Conservation (phyloP, 768 basidiomycete genomes). For the Termitomyces sp. region DNA sequence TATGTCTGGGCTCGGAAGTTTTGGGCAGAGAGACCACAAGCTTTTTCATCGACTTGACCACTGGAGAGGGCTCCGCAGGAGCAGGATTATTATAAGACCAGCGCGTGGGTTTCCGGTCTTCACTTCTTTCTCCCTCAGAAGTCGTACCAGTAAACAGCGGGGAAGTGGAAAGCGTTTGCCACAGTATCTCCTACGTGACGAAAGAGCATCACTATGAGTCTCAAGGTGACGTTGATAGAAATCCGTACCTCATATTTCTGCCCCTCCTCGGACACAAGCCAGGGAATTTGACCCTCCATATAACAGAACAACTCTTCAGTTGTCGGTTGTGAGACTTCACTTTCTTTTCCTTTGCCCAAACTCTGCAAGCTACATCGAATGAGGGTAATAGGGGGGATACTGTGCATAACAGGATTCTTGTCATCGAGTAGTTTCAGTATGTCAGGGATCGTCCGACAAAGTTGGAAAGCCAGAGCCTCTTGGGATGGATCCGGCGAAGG, state of each 20-base stretch:
- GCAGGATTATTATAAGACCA: slow-evolving; percentile 37
- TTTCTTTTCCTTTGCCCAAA: slow-evolving; percentile 31
- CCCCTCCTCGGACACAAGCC: slow-evolving; percentile 51
- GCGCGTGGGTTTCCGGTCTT: slow-evolving; percentile 18
- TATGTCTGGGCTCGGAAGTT: slow-evolving; percentile 23
- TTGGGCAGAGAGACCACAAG: slow-evolving; percentile 34
- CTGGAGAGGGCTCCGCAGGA: slow-evolving; percentile 29
- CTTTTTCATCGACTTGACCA: slow-evolving; percentile 29
- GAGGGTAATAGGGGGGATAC: slow-evolving; percentile 47
- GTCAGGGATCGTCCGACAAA: slow-evolving; percentile 42
- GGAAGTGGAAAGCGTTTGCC: slow-evolving; percentile 53
- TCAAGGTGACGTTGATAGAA: not conserved
- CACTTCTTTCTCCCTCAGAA: slow-evolving; percentile 16
- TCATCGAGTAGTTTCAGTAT: slow-evolving; percentile 27
- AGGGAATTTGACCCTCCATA: slow-evolving; percentile 54
- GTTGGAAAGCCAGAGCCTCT: slow-evolving; percentile 39
- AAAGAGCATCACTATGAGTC: not conserved
- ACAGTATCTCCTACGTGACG: slow-evolving; percentile 41
- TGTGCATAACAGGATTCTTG: slow-evolving; percentile 22
- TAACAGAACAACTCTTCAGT: slow-evolving; percentile 57
- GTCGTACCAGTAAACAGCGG: slow-evolving; percentile 43
- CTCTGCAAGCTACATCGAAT: slow-evolving; percentile 61
- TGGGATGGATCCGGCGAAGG: slow-evolving; percentile 48
- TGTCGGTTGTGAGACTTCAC: slow-evolving; percentile 33
- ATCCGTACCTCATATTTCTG: slow-evolving; percentile 48